Percentiles rank a stretch among this genome's conserved stretches.
Conservation (phyloP, 2,329 filamentous ascomycete genomes). For the Geosmithia morbida region DNA sequence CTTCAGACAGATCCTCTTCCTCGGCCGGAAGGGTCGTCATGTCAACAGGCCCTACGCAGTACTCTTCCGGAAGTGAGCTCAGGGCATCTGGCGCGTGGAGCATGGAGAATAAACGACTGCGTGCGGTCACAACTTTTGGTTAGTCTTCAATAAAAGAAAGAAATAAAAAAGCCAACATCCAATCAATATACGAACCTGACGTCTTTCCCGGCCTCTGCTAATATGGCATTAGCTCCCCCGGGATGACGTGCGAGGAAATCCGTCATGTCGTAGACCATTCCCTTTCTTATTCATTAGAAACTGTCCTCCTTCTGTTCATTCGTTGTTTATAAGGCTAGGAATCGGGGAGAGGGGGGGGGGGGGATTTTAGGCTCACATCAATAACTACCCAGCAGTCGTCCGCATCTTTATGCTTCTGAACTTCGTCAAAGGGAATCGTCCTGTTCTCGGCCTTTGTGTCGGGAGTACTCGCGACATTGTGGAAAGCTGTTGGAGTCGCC, state of each 20-base stretch:
- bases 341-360: too few species aligned
- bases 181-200: background rate
- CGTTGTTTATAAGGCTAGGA: too few species aligned
- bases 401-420: constrained; percentile 1
- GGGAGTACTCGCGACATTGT: too few species aligned
- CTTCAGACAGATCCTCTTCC: constrained; percentile 1
- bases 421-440: background rate
- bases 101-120: background rate
- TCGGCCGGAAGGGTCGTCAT: background rate
- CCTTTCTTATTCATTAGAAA: background rate
- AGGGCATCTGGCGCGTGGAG: background rate
- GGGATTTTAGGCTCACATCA: background rate
- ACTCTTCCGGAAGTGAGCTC: background rate
- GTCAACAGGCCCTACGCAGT: constrained; percentile 2
- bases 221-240: constrained; percentile 2
- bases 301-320: background rate
- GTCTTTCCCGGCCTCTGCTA: constrained; percentile 1
- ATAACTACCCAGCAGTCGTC: constrained; percentile 5
- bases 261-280: constrained; percentile 4
- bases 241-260: constrained; percentile 3
- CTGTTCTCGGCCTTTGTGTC: too few species aligned
- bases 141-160: background rate
- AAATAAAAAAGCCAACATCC: too few species aligned
- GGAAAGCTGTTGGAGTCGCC: too few species aligned
- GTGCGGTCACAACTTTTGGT: background rate